Base-by-base conservation (phyloP, 1,284 basidiomycete species). In the Sutorius eximius region DNA sequence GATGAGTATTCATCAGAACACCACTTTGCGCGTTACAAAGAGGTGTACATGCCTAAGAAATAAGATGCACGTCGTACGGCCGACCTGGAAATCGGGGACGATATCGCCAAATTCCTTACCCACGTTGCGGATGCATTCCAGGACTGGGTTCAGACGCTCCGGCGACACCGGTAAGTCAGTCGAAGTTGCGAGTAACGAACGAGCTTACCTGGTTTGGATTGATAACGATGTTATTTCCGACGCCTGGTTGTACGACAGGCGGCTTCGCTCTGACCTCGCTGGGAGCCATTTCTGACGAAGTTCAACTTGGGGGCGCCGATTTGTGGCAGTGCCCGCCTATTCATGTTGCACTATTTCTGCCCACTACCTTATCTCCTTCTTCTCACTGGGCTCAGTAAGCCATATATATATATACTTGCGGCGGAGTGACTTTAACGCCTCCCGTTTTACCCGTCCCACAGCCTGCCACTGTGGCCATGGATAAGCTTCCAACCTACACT, bases 51-150 rank as follows among this genome's bases (percentile, higher is more conserved):
- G 90, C 93, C 93, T 95, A 46, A 98, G 79, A 66, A 89, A 98
- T 29, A 98, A 73, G 5, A 95, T 88, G n/a, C 94, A 91, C 7
- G 93, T 93, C 27, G 94, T 96, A n/a, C 87, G 80, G 20, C 95
- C 95, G n/a, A 97, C 93, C 71, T 96, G 93, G 70, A 92, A 98
- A 70, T 99, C 97, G 5, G 90, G 87, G 5, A 91, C 79, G 52
- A 99, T 95, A 66, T 99, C 95, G 1, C 92, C 91, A 64, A 93
- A 97, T 72, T 99, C 95, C 75, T 95, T 96, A 0, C 90, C 86
- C 1, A 98, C 88, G 71, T 93, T 92, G 57, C 87, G 82, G 51
- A 99, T 90, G 58, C 82, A 82, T 58, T 89, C 85, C 9, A 98
- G 80, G 9, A 98, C 75, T 0, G 93, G 93, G 64, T 99, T 99